Conservation (phyloP, 148 eudicot species). For the Heliamphora exappendiculata region DNA sequence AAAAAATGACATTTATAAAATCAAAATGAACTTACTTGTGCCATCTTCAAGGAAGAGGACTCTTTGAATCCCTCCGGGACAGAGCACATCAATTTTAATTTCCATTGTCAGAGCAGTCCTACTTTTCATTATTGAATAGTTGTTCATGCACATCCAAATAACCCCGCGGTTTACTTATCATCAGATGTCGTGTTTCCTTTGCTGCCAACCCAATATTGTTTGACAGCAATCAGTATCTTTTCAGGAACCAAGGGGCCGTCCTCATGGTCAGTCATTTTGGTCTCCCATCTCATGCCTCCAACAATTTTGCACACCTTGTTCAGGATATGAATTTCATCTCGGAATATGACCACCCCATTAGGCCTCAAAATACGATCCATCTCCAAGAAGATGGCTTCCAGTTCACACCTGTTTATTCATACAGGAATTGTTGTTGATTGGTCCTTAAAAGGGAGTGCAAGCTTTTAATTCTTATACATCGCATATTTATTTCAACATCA, state of each 20-base stretch:
- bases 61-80: background rate
- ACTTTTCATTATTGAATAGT: background rate
- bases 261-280: constrained; percentile 72
- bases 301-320: constrained; percentile 59
- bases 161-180: background rate
- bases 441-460: background rate
- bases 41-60: background rate
- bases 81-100: background rate
- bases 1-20: no score
- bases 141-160: background rate
- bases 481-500: background rate
- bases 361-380: constrained; percentile 88
- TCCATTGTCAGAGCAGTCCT: no score
- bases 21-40: no score
- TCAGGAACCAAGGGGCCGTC: constrained; percentile 85
- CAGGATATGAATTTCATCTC: constrained; percentile 68
- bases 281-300: constrained; percentile 78
- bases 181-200: constrained; percentile 30
- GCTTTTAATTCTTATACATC: background rate
- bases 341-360: constrained; percentile 65
- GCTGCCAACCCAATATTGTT: constrained; percentile 62
- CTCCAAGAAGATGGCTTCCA: constrained; percentile 67
- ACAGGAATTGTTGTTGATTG: background rate
- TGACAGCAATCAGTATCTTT: constrained; percentile 53
- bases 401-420: constrained; percentile 42